These are phyloP conservation scores for Citrus glauca DNA, from an alignment of 345 rosid species.

Conservation along the genomic window DNA sequence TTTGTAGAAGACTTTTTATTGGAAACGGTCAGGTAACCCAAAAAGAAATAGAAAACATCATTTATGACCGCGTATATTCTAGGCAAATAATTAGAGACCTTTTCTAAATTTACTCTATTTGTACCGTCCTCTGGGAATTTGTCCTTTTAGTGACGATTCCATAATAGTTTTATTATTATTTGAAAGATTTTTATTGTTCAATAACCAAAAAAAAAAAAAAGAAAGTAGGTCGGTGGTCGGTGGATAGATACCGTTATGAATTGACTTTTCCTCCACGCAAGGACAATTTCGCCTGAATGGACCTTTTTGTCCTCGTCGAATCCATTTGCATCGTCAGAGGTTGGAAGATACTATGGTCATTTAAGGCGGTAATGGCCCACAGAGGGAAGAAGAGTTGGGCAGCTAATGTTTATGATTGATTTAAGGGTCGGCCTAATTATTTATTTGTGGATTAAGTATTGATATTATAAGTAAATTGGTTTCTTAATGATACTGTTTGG, in stretches of 20 bases:
- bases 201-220: background rate
- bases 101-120: background rate
- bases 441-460: conserved; percentile 3
- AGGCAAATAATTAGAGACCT: background rate
- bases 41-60: background rate
- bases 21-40: background rate
- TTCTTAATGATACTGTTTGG: background rate
- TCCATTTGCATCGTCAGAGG: background rate
- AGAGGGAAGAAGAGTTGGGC: background rate
- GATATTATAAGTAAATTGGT: background rate
- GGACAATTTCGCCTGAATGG: conserved; percentile 26
- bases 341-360: background rate
- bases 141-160: background rate
- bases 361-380: background rate
- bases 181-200: too few species aligned
- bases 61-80: background rate
- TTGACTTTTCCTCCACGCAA: conserved; percentile 69
- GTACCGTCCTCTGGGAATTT: background rate
- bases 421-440: conserved; percentile 14
- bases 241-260: conserved; percentile 77
- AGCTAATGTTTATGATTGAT: background rate
- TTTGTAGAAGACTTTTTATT: background rate
- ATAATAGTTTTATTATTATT: background rate
- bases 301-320: conserved; percentile 33
- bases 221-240: conserved; percentile 82